Conservation (phyloP, 495 filamentous ascomycete species). For the Penicillium chermesinum region DNA sequence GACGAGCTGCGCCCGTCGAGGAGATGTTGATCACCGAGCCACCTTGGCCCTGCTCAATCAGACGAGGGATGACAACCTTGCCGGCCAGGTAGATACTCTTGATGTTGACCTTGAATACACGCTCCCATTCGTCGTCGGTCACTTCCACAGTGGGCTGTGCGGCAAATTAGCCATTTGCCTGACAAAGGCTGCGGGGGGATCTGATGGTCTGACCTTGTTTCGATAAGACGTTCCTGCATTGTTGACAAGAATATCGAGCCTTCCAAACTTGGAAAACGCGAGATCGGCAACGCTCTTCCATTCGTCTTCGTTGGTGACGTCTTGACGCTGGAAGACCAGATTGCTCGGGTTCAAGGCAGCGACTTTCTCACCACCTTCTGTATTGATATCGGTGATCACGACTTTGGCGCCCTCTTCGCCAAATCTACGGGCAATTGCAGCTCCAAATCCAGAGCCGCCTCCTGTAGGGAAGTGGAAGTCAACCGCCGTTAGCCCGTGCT, state of each 20-base stretch:
- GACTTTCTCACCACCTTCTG: constrained; percentile 43
- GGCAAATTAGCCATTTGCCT: constrained; percentile 1
- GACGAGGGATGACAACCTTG: constrained; percentile 47
- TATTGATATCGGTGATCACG: constrained; percentile 56
- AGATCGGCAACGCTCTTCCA: constrained; percentile 46
- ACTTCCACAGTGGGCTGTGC: constrained; percentile 53
- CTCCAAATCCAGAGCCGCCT: constrained; percentile 55
- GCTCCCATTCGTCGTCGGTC: constrained; percentile 62
- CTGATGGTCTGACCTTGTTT: constrained; percentile 50
- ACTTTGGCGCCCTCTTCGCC: constrained; percentile 54
- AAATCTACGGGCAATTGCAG: constrained; percentile 52
- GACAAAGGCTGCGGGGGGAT: background rate
- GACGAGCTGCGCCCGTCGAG: constrained; percentile 57
- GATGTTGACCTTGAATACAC: constrained; percentile 60
- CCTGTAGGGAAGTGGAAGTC: constrained; percentile 25
- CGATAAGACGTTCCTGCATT: constrained; percentile 67
- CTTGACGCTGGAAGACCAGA: constrained; percentile 43
- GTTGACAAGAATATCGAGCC: constrained; percentile 58
- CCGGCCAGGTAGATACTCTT: constrained; percentile 57
- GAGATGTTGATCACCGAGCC: constrained; percentile 64
- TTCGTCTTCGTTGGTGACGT: constrained; percentile 47
- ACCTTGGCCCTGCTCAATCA: constrained; percentile 52
- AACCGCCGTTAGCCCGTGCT: background rate
- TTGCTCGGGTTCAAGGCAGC: constrained; percentile 34
- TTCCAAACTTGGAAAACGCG: constrained; percentile 45